Evolutionary conservation across 2,329 filamentous ascomycete genomes (phyloP).

Genomic region (Volutella citrinella): DNA sequence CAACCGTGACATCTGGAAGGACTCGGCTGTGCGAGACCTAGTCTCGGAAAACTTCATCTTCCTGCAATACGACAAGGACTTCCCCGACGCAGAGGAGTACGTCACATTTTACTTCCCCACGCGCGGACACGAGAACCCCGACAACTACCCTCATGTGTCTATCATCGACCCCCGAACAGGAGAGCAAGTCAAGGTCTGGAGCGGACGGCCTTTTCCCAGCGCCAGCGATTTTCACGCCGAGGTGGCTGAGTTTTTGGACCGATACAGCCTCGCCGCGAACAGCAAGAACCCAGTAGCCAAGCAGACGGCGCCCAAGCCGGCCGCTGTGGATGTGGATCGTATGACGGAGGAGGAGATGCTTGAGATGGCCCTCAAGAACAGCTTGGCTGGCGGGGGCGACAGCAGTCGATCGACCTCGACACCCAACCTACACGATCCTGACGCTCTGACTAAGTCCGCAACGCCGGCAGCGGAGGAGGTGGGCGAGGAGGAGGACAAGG

Average conservation of each 20-base stretch:
- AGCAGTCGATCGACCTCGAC: constrained; percentile 35
- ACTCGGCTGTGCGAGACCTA: constrained; percentile 72
- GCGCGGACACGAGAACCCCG: constrained; percentile 70
- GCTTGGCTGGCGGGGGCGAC: constrained; percentile 55
- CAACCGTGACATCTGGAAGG: constrained; percentile 96
- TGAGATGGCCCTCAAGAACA: constrained; percentile 88
- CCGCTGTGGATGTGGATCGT: constrained; percentile 71
- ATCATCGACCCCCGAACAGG: constrained; percentile 95
- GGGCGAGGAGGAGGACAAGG: constrained; percentile 53
- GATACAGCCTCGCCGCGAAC: constrained; percentile 83
- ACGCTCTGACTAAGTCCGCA: constrained; percentile 73
- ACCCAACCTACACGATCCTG: constrained; percentile 71
- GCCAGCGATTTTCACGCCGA: constrained; percentile 84
- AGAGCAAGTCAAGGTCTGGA: constrained; percentile 97
- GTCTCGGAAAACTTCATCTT: constrained; percentile 93
- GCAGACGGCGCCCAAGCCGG: constrained; percentile 56
- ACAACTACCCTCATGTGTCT: constrained; percentile 92
- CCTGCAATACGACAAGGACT: constrained; percentile 87
- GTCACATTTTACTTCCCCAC: constrained; percentile 82
- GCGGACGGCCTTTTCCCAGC: constrained; percentile 73
- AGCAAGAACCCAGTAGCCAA: constrained; percentile 92
- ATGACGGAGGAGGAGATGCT: constrained; percentile 99
- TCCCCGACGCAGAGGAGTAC: constrained; percentile 74
- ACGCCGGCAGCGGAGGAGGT: constrained; percentile 36
- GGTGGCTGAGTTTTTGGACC: constrained; percentile 92